Evolutionary conservation across 306 rosid species (phyloP).

Genomic region (Castanea sativa): DNA sequence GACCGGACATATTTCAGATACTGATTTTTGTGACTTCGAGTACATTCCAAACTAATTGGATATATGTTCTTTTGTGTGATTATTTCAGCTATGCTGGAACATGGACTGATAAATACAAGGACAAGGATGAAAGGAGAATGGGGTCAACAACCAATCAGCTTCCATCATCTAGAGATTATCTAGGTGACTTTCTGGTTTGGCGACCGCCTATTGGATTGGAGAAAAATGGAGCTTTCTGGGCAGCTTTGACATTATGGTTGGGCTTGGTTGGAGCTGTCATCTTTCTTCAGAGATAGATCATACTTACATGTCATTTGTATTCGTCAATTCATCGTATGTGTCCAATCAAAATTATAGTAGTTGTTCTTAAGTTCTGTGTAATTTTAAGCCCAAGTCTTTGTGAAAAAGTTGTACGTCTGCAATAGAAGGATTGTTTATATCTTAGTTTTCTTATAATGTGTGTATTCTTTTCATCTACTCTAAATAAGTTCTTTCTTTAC

Average conservation of each 20-base stretch:
- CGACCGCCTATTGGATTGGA: conserved; percentile 76
- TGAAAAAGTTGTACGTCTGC: conserved; percentile 19
- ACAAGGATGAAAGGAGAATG: conserved; percentile 45
- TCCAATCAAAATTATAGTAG: conserved; percentile 8
- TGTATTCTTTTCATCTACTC: not conserved
- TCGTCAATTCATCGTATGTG: conserved; percentile 25
- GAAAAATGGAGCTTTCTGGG: conserved; percentile 72
- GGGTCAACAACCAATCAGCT: conserved; percentile 67
- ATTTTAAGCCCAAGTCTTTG: conserved; percentile 14
- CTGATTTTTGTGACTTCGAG: not conserved
- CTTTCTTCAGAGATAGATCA: conserved; percentile 63
- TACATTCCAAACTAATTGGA: not conserved
- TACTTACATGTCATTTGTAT: conserved; percentile 6
- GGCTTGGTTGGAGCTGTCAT: conserved; percentile 87
- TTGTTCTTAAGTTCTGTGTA: conserved; percentile 12
- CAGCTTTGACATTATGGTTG: conserved; percentile 81
- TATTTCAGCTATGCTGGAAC: conserved; percentile 76
- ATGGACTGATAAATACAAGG: conserved; percentile 87
- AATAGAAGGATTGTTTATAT: not conserved
- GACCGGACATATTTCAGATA: not conserved
- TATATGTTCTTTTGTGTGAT: conserved; percentile 6
- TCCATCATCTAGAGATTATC: conserved; percentile 72
- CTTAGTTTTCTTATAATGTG: not conserved
- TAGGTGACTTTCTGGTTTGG: conserved; percentile 84
- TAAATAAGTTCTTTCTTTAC: not conserved